phyloP scores from a whole-genome alignment of 257 asterid species.

The Primulina eburnea region DNA sequence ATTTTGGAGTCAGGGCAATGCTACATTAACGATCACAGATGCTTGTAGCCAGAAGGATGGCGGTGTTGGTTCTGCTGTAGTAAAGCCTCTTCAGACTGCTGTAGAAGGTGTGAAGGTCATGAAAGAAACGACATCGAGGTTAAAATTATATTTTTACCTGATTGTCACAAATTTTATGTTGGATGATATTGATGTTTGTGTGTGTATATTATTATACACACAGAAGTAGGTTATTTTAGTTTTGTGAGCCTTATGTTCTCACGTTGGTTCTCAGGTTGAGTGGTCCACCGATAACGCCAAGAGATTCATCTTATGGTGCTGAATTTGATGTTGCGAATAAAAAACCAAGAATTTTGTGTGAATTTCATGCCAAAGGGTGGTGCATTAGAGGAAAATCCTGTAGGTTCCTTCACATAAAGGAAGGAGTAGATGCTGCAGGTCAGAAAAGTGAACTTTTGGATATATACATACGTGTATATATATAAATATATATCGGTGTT shows the following conservation, averaged over 20 bases:
- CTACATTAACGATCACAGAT: slow-evolving; percentile 28
- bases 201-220: background rate
- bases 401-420: slow-evolving; percentile 72
- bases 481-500: slow-evolving; percentile 22
- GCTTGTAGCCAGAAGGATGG: slow-evolving; percentile 35
- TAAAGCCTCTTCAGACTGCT: slow-evolving; percentile 32
- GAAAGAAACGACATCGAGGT: slow-evolving; percentile 52
- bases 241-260: slow-evolving; percentile 33
- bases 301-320: slow-evolving; percentile 46
- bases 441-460: slow-evolving; percentile 33
- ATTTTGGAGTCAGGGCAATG: slow-evolving; percentile 34
- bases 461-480: too few relatives aligned
- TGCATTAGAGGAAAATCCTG: slow-evolving; percentile 84
- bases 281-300: slow-evolving; percentile 42
- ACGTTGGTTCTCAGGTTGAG: slow-evolving; percentile 60
- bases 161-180: slow-evolving; percentile 13
- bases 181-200: background rate
- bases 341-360: slow-evolving; percentile 59
- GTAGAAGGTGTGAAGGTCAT: slow-evolving; percentile 31
- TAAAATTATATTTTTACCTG: slow-evolving; percentile 22
- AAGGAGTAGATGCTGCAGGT: slow-evolving; percentile 39
- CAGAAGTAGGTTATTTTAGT: slow-evolving; percentile 22
- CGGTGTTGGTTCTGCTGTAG: slow-evolving; percentile 23
- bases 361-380: slow-evolving; percentile 86
- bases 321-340: slow-evolving; percentile 45